Base-by-base conservation (phyloP, 805 yeast genomes). In the Candida ponderosae region DNA sequence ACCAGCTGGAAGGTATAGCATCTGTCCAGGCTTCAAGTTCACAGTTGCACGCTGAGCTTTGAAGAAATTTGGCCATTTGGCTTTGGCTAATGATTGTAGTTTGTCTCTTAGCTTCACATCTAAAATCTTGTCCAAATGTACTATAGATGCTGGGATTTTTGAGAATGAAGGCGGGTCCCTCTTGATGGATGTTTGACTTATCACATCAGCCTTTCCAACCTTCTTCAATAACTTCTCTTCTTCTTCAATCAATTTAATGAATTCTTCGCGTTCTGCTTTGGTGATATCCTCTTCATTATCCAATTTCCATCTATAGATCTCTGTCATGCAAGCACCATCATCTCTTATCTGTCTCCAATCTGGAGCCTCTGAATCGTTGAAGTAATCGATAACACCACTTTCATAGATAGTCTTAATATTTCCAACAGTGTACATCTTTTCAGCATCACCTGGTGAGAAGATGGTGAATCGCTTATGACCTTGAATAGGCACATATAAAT, bases 121-220 rank as follows among this genome's bases (percentile, higher is more conserved):
- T 4, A 49, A 34, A 4, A 79, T 56, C 39, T 76, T 80, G 38
- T 78, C 77, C 20, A 79, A 39, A 50, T 81, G 89, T 1, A 79
- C 54, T 21, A 80, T 57, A 0, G 71, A 61, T 0, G 89, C 84
- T 0, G 88, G 88, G 11, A 82, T 64, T 21, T 47, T 60, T 2
- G 80, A 72, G 47, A 82, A 82, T 4, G 83, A 80, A 1, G 88
- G 87, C 1, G 90, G 90, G 49, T 77, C 83, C 9, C 44, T 42
- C 38, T 52, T 53, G 6, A 40, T 30, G 10, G 10, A 21, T 21
- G 47, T 52, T 10, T 48, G 47, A 14, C 43, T 28, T 1, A 39
- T 31, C 16, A 40, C 47, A 29, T 45, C 53, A 1, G 44, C 45
- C 15, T 44, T 45, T 24, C 13, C 51, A 16, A 38, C 36, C 16